phyloP scores from a whole-genome alignment of 2,329 filamentous ascomycete species.

The Phialophora macrospora region DNA sequence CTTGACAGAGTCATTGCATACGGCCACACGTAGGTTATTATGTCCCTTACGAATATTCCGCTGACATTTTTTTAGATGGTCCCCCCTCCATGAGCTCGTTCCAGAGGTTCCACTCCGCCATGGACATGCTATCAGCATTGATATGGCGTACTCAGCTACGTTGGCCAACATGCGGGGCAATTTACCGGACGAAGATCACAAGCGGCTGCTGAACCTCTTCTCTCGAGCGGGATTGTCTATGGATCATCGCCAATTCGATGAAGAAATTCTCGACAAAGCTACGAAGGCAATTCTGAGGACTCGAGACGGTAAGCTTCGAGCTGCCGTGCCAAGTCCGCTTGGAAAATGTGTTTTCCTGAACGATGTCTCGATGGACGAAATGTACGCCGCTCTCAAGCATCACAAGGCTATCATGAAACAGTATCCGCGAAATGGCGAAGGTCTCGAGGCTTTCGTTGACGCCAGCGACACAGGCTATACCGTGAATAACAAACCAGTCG shows the following conservation, averaged over 20 bases:
- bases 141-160: conserved; percentile 76
- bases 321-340: conserved; percentile 70
- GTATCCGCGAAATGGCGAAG: conserved; percentile 67
- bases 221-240: conserved; percentile 72
- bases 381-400: conserved; percentile 63
- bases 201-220: conserved; percentile 68
- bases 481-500: conserved; percentile 45
- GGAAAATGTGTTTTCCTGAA: conserved; percentile 72
- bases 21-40: conserved; percentile 65
- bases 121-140: conserved; percentile 74
- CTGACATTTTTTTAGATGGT: conserved; percentile 59
- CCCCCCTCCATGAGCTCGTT: conserved; percentile 71
- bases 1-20: conserved; percentile 75
- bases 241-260: conserved; percentile 71
- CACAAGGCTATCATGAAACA: conserved; percentile 69
- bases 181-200: conserved; percentile 64
- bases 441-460: conserved; percentile 72
- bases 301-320: conserved; percentile 69
- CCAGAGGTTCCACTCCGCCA: conserved; percentile 71
- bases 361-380: conserved; percentile 66
- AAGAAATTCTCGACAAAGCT: conserved; percentile 66
- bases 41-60: not conserved
- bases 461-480: conserved; percentile 69
- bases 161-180: conserved; percentile 67
- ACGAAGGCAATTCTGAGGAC: conserved; percentile 74